Evolutionary conservation across 768 basidiomycete species (phyloP), one percentile per base, ranked within the genome.

Genomic region (Collybiopsis confluens): DNA sequence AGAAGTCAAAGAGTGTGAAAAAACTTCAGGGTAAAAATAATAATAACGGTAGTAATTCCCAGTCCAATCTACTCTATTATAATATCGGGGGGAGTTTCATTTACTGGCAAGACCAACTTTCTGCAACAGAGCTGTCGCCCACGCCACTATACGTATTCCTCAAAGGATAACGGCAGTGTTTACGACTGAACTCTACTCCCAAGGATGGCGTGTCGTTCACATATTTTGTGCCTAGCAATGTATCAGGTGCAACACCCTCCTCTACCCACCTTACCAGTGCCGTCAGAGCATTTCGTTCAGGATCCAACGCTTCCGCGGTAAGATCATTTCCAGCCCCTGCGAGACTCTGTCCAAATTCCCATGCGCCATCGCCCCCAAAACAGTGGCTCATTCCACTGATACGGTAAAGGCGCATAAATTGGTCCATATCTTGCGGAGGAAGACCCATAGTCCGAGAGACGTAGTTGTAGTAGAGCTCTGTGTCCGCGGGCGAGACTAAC

Each of bases 361-460:
- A 59, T 5, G 56, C 56, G 3, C 58, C 58, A 10, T 51, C 50
- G 6, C 60, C 60, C 23, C 45, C 52, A 8, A 35, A 20, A 44
- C 62, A 62, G 47, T 62, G 62, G 26, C 46, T 41, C 62, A 62
- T 62, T 35, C 62, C 62, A 10, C 59, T 58, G 18, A 59, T 54
- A 26, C 57, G 44, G 58, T 61, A 62, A 35, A 62, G 52, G 24
- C 62, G 59, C 38, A 59, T 61, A 43, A 59, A 62, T 16, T 59
- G 58, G 58, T 62, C 60, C 24, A 61, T 42, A 15, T 50, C 54
- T 27, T 41, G 16, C 18, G 24, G 46, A 10, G 56, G 52, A 20
- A 45, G 41, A 28, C 46, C 56, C 49, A 61, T 59, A 7, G 58
- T 54, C 21, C 50, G 42, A 20, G 61, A 43, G 20, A 62, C 52